Base-by-base conservation (phyloP, 177 flowering plant species). In the Vitis hybrid region DNA sequence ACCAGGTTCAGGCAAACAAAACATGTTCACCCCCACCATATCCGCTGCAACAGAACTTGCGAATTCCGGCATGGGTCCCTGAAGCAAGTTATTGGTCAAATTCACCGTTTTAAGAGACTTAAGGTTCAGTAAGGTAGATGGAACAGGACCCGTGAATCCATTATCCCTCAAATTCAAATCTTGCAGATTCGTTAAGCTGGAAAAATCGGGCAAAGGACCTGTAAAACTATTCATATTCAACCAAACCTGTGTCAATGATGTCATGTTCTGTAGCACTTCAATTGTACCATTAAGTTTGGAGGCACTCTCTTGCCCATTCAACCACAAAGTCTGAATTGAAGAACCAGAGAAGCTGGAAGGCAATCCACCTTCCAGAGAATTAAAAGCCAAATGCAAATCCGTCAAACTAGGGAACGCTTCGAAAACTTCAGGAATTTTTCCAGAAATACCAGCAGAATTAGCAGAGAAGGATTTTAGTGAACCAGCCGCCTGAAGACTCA, bases 141-240 rank as follows among this genome's bases (percentile, higher is more conserved):
- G 97, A 48, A 91, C 89, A 3, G 82, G 75, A 19, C 99, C 99
- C 0, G 98, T 88, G 8, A 95, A 72, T 57, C 69, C 70, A 67
- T 93, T 93, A 77, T 91, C 91, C 62, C 97, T 81, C 57, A 93
- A 55, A 72, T 72, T 82, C 71, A 91, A 78, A 6, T 62, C 54
- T 56, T 26, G 4, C 69, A 95, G 71, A 15, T 50, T 55, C 0
- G 4, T 73, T n/a, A 86, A 61, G 6, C 63, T 69, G 0, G 90
- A 76, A 52, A 93, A 65, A 69, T 90, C 93, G 0, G 98, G 98
- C 50, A 95, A 51, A 0, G 93, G 88, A 61, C 96, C 99, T 0
- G 90, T 65, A 69, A 95, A 93, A 11, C 3, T 7, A 54, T 93
- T 91, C 2, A 57, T 55, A 52, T 93, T 83, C 26, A 93, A 66